phyloP scores from a whole-genome alignment of 768 basidiomycete species.

The Pholiota molesta region DNA sequence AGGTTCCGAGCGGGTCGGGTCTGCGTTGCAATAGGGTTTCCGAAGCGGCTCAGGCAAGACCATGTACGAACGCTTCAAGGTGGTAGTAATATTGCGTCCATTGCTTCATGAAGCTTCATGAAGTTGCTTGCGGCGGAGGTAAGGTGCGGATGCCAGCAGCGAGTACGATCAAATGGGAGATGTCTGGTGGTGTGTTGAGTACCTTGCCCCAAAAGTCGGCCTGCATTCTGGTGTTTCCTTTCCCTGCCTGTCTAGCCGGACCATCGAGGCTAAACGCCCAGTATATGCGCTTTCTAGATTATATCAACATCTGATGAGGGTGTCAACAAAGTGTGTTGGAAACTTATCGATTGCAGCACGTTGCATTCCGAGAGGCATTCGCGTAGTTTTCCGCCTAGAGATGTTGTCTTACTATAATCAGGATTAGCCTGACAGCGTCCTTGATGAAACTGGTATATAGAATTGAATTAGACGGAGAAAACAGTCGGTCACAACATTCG shows the following conservation, averaged over 20 bases:
- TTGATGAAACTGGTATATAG: not conserved
- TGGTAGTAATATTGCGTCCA: not conserved
- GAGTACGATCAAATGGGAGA: not conserved
- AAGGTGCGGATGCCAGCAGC: not conserved
- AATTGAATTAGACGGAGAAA: not conserved
- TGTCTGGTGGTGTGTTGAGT: not conserved
- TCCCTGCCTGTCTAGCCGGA: not conserved
- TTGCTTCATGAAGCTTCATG: not conserved
- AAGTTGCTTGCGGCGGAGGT: not conserved
- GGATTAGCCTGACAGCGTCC: slow-evolving; percentile 7
- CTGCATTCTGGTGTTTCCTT: not conserved
- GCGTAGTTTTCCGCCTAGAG: not conserved
- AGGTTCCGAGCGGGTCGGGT: not conserved
- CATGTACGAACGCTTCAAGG: not conserved
- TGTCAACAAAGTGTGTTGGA: not conserved
- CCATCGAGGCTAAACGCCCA: not conserved
- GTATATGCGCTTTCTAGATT: not conserved
- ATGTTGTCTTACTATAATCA: not conserved
- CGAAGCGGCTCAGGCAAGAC: not conserved
- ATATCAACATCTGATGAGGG: not conserved
- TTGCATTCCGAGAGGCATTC: not conserved
- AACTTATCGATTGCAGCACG: slow-evolving; percentile 5
- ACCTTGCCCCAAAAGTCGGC: not conserved
- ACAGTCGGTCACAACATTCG: not conserved
- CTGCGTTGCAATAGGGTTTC: not conserved